These are phyloP conservation scores for Hyparrhenia diplandra DNA, from an alignment of 176 grass and related monocot genomes.

Conservation along the genomic window DNA sequence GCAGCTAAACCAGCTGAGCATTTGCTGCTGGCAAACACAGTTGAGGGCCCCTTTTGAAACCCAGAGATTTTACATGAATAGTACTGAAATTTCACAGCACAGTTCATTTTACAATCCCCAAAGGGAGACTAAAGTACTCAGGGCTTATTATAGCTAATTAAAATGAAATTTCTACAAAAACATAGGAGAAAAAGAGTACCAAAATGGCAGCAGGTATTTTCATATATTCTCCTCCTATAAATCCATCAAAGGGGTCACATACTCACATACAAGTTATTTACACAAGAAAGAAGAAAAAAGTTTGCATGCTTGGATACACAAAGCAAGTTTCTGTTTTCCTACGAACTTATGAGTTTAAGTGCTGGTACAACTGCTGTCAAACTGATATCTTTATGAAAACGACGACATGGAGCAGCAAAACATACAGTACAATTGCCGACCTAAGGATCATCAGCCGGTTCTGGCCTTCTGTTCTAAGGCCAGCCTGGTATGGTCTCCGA, in stretches of 20 bases:
- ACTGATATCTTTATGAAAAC: conserved; percentile 93
- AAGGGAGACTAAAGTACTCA: background rate
- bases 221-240: background rate
- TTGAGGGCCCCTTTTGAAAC: background rate
- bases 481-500: conserved; percentile 25
- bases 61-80: too few species aligned
- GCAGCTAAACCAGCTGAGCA: background rate
- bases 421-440: conserved; percentile 78
- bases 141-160: background rate
- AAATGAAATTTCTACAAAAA: background rate
- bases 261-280: conserved; percentile 21
- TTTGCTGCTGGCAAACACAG: background rate
- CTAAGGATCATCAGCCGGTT: conserved; percentile 73
- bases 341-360: background rate
- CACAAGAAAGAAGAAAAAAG: conserved; percentile 3
- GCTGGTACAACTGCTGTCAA: background rate
- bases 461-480: conserved; percentile 50
- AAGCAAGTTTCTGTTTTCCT: background rate
- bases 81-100: background rate
- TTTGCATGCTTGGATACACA: background rate
- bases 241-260: background rate
- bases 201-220: background rate
- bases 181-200: background rate
- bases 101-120: background rate
- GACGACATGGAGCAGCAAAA: conserved; percentile 76